These are phyloP conservation scores for Debaryomyces coudertii DNA, from an alignment of 1,139 yeast species.

Conservation along the genomic window DNA sequence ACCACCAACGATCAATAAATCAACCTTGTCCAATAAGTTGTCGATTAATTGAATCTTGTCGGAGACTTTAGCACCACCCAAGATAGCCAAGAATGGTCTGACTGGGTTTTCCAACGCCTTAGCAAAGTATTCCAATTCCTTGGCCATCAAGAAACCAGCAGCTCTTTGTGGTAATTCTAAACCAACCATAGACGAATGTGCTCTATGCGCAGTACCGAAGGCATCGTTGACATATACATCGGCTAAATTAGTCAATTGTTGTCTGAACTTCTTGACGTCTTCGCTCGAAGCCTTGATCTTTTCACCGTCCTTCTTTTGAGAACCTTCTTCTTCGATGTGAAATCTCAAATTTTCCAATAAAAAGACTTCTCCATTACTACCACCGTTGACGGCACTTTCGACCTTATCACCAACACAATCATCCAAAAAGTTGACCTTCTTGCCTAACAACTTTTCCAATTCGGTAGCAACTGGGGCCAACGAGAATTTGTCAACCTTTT, in stretches of 20 bases:
- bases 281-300: slow-evolving; percentile 88
- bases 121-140: slow-evolving; percentile 94
- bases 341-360: slow-evolving; percentile 93
- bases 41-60: slow-evolving; percentile 98
- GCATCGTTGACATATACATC: slow-evolving; percentile 97
- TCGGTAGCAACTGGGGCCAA: slow-evolving; percentile 90
- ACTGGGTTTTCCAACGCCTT: slow-evolving; percentile 96
- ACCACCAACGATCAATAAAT: slow-evolving; percentile 92
- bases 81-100: slow-evolving; percentile 95
- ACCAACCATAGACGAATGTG: slow-evolving; percentile 98
- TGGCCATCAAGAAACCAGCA: slow-evolving; percentile 95
- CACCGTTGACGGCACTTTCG: slow-evolving; percentile 70
- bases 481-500: slow-evolving; percentile 78
- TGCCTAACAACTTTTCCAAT: slow-evolving; percentile 69
- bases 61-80: slow-evolving; percentile 98
- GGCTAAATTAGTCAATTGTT: slow-evolving; percentile 82
- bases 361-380: slow-evolving; percentile 72
- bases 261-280: slow-evolving; percentile 82
- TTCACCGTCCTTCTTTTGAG: slow-evolving; percentile 79
- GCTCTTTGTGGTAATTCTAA: slow-evolving; percentile 91
- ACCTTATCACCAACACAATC: slow-evolving; percentile 92
- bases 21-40: slow-evolving; percentile 93
- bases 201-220: slow-evolving; percentile 98
- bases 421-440: slow-evolving; percentile 71
- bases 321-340: slow-evolving; percentile 97